Evolutionary conservation across 306 rosid genomes (phyloP).

Genomic region (Casuarina glauca): DNA sequence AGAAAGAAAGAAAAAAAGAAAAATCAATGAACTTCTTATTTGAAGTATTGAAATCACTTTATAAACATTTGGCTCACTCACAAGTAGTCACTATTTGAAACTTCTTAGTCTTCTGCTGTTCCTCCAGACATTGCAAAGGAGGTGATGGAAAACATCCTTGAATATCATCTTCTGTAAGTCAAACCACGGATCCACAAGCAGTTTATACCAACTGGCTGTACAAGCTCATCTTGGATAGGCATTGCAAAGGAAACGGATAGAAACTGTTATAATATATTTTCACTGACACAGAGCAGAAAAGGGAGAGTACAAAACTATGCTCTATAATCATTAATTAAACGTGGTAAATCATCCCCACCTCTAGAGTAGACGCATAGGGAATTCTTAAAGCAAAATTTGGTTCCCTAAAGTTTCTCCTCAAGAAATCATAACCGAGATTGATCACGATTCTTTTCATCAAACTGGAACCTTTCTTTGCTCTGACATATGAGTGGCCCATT

Average conservation of each 20-base stretch:
- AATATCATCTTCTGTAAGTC: not conserved
- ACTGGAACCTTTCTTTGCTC: constrained; percentile 89
- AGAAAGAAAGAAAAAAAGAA: too few relatives aligned
- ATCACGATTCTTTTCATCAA: constrained; percentile 74
- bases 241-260: constrained; percentile 27
- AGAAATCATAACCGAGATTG: constrained; percentile 82
- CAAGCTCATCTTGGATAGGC: constrained; percentile 1
- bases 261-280: constrained; percentile 47
- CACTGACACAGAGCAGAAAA: constrained; percentile 29
- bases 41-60: not conserved
- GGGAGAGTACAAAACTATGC: constrained; percentile 41
- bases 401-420: constrained; percentile 91
- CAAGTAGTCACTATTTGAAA: too few relatives aligned
- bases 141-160: not conserved
- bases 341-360: constrained; percentile 91
- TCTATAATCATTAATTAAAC: constrained; percentile 41
- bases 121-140: not conserved
- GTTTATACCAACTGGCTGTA: constrained; percentile 14
- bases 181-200: not conserved
- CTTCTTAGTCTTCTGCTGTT: not conserved
- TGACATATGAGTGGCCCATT: constrained; percentile 91
- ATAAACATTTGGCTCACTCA: too few relatives aligned
- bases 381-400: constrained; percentile 79
- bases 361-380: constrained; percentile 93
- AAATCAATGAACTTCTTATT: too few relatives aligned